These are phyloP conservation scores for Kwoniella pini DNA, from an alignment of 768 basidiomycete species.

Conservation along the genomic window DNA sequence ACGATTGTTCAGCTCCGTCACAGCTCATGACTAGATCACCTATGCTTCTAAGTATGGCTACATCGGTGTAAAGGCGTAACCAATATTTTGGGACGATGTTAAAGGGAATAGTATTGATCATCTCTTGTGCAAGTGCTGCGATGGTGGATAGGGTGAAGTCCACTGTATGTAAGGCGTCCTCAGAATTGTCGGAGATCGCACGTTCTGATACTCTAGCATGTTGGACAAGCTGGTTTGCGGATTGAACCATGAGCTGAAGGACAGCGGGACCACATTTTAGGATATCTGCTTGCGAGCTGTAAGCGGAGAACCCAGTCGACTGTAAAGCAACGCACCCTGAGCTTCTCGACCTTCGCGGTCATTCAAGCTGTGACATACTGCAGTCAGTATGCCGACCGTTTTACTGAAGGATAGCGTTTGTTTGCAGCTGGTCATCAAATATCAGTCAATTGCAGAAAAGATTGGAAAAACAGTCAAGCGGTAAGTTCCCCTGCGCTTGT, in stretches of 20 bases:
- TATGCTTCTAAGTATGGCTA: constrained; percentile 61
- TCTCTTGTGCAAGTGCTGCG: constrained; percentile 59
- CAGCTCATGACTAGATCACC: constrained; percentile 9
- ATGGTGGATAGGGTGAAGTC: constrained; percentile 56
- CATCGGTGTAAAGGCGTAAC: constrained; percentile 76
- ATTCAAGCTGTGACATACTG: background rate
- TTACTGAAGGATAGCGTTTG: too few species aligned
- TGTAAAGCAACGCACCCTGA: background rate
- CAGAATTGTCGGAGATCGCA: background rate
- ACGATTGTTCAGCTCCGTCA: constrained; percentile 15
- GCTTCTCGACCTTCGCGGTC: background rate
- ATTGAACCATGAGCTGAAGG: background rate
- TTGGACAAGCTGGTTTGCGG: background rate
- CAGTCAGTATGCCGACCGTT: background rate
- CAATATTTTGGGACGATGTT: constrained; percentile 57
- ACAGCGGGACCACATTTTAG: constrained; percentile 8
- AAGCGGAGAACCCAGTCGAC: background rate
- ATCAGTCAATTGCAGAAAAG: too few species aligned
- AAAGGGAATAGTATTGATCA: constrained; percentile 59
- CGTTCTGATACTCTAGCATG: background rate
- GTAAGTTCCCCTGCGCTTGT: too few species aligned
- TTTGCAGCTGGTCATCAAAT: too few species aligned
- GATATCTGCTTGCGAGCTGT: background rate
- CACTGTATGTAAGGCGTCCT: background rate
- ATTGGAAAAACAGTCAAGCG: too few species aligned